Base-by-base conservation (phyloP, 129 eudicot species). In the Tagetes erecta region DNA sequence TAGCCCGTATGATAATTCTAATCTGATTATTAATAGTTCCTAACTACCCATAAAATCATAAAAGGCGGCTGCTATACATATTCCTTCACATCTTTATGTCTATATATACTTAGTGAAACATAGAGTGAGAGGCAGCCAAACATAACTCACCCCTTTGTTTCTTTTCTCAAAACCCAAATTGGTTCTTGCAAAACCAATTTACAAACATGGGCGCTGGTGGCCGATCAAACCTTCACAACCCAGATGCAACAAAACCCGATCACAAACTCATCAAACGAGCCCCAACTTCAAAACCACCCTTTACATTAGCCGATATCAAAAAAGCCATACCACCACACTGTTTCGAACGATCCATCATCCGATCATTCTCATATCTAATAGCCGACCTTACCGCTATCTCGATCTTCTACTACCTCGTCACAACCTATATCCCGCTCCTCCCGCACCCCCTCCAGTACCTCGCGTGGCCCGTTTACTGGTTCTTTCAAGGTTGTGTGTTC, bases 281-380 rank as follows among this genome's bases (percentile, higher is more conserved):
- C 13, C 89, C 89, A 5, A 72, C 65, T 31, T 74, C 80, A n/a
- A 82, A 82, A 68, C 89, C 89, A 1, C 87, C 89, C 10, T 85
- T 85, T 77, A 60, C 89, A 1, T 55, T 85, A 64, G 76, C 80
- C 20, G 87, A 85, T 4, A 9, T 85, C 12, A 85, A 80, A 42
- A 85, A 85, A 55, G 84, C 89, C 80, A 85, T 85, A 67, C 89
- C 89, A 30, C 86, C 87, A 10, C 89, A 85, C 73, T 85, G 89
- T 45, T 85, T 85, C 76, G 13, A 76, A 49, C 78, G 89, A 39
- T 82, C 89, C 8, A 41, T 63, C 5, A 74, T 85, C 3, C 78
- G 20, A 67, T 85, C 89, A 12, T 82, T 79, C 55, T 76, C 84
- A 0, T 85, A 85, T 53, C 80, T 85, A 0, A 10, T 73, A 13